Conservation (phyloP, 192 early-diverging fungal genomes). For the Coemansia brasiliensis region DNA sequence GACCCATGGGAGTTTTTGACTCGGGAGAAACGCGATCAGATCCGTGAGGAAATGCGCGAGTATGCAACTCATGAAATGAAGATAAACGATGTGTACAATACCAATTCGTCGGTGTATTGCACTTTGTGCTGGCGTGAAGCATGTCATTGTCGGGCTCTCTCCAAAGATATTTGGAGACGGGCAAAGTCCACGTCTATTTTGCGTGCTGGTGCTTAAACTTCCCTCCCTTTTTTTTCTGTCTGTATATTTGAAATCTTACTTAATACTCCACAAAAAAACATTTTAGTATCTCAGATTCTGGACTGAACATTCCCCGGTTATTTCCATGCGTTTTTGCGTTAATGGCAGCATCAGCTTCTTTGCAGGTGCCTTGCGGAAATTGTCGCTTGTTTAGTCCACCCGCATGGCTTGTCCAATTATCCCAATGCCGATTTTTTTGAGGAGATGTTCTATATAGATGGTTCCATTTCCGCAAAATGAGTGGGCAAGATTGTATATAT, state of each 20-base stretch:
- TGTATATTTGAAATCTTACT: conserved; percentile 9
- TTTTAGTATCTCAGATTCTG: background rate
- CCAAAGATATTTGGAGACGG: conserved; percentile 54
- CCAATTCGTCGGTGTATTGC: conserved; percentile 46
- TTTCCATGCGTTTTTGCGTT: background rate
- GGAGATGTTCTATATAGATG: background rate
- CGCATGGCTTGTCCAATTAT: background rate
- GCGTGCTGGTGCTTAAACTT: conserved; percentile 39
- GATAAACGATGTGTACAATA: conserved; percentile 52
- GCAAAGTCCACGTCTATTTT: conserved; percentile 48
- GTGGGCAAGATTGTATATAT: background rate
- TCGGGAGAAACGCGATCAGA: conserved; percentile 30
- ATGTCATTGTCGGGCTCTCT: conserved; percentile 53
- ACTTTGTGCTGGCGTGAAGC: conserved; percentile 52
- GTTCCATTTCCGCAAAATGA: conserved; percentile 4
- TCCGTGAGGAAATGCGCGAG: conserved; percentile 51
- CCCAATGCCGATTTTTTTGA: too few species aligned
- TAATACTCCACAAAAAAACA: background rate
- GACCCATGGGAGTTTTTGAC: conserved; percentile 55
- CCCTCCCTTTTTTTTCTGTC: background rate
- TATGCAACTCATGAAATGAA: conserved; percentile 48
- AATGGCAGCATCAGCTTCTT: background rate
- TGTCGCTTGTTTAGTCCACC: too few species aligned
- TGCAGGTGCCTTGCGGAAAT: background rate
- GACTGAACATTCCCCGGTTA: background rate